Evolutionary conservation across 2,329 filamentous ascomycete genomes (phyloP), one percentile per base, ranked within the genome.

Genomic region (Penicillium sp.): DNA sequence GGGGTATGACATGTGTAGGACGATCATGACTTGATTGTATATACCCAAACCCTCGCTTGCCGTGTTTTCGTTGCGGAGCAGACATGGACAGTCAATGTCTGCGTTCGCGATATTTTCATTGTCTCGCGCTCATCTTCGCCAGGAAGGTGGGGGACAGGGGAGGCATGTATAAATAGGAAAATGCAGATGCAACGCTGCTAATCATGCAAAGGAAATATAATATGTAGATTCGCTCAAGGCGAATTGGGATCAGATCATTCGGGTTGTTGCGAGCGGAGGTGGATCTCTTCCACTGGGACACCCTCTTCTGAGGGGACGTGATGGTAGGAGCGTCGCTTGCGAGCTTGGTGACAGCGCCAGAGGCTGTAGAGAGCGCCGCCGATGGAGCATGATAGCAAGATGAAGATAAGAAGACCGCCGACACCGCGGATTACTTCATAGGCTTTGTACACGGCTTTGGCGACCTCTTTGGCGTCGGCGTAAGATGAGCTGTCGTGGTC

Each of bases 381-480:
- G 26, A 66, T 28, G 6, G 61, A 58, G 48, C 62, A 61, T 2
- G 50, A 38, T n/a, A 65, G 33, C 33, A 68, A 43, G 34, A 70
- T 57, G 47, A 69, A 61, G 21, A 71, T 61, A 36, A 71, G 42
- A 3, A 71, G 48, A 18, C 60, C 62, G 4, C 68, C 65, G 2
- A 70, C 53, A 13, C 62, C 64, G 41, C 60, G 65, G 21, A 71
- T 60, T 23, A 70, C 52, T 13, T 70, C 65, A 51, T 65, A 68
- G 8, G 68, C 68, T 53, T 63, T 62, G 52, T 57, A 60, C 24
- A 65, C 60, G 3, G 64, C 54, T 43, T 65, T 63, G 51, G 67
- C 65, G 12, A 64, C 62, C 43, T 66, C 62, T 43, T 69, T 61
- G n/a, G 61, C 61, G 24, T 64, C 53, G n/a, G 57, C 52, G 43